Percentiles rank a stretch among this genome's conserved stretches.
Conservation (phyloP, 2,329 filamentous ascomycete genomes). For the Cladosporium austrohemisphaericum region DNA sequence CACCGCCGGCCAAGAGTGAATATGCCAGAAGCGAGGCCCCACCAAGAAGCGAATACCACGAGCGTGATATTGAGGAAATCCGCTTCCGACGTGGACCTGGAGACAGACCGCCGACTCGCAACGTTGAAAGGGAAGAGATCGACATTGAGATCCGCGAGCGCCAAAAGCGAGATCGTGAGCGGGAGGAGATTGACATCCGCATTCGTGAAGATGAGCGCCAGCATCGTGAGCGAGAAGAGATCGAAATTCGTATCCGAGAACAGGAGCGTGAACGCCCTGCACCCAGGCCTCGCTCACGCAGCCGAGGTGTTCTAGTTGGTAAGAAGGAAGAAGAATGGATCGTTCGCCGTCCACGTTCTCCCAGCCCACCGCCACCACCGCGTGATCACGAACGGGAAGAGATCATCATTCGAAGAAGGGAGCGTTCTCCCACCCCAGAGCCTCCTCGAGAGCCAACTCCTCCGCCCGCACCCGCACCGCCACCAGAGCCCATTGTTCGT, state of each 20-base stretch:
- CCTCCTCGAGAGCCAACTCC: slow-evolving; percentile 27
- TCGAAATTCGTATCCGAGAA: slow-evolving; percentile 71
- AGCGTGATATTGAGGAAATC: slow-evolving; percentile 42
- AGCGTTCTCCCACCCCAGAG: slow-evolving; percentile 33
- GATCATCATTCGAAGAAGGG: slow-evolving; percentile 47
- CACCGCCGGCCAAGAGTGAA: slow-evolving; percentile 31
- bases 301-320: slow-evolving; percentile 34
- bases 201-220: slow-evolving; percentile 25
- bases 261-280: slow-evolving; percentile 20
- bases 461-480: slow-evolving; percentile 45
- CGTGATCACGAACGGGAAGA: slow-evolving; percentile 36
- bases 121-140: slow-evolving; percentile 30
- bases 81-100: slow-evolving; percentile 42
- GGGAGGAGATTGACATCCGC: slow-evolving; percentile 26
- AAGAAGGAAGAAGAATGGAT: slow-evolving; percentile 36
- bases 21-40: slow-evolving; percentile 39
- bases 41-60: slow-evolving; percentile 27
- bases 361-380: slow-evolving; percentile 34
- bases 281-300: slow-evolving; percentile 28
- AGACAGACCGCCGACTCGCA: slow-evolving; percentile 27
- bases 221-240: slow-evolving; percentile 60
- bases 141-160: slow-evolving; percentile 28
- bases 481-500: slow-evolving; percentile 64
- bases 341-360: slow-evolving; percentile 35
- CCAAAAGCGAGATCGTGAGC: slow-evolving; percentile 24